Percentiles rank a stretch among this genome's conserved stretches.
Evolutionary conservation across 768 basidiomycete genomes (phyloP).

Genomic region (Tricholoma bakamatsutake): DNA sequence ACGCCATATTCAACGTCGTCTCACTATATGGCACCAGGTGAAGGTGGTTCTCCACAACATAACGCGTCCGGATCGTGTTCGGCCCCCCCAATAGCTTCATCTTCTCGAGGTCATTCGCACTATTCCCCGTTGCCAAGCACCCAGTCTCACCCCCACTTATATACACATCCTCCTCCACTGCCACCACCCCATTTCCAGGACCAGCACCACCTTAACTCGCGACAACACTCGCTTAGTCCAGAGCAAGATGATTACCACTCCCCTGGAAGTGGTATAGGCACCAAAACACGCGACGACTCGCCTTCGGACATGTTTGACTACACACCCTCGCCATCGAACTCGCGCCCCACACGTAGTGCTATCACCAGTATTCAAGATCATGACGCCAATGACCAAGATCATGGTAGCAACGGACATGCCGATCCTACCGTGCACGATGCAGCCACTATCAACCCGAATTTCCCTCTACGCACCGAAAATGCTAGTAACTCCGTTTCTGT

Average conservation of each 20-base stretch:
- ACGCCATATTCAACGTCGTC: constrained; percentile 2
- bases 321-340: background rate
- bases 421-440: background rate
- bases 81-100: constrained; percentile 8
- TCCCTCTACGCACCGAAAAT: background rate
- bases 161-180: constrained; percentile 10
- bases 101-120: constrained; percentile 2
- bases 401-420: constrained; percentile 1
- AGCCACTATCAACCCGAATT: background rate
- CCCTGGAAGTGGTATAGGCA: background rate
- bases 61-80: constrained; percentile 22
- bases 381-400: background rate
- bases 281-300: background rate
- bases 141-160: constrained; percentile 14
- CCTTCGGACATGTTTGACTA: background rate
- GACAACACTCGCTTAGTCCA: background rate
- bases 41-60: constrained; percentile 17
- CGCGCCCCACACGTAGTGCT: background rate
- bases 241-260: background rate
- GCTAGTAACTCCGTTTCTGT: background rate
- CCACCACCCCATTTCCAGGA: constrained; percentile 9
- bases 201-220: background rate
- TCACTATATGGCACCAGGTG: constrained; percentile 5
- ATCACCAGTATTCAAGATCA: background rate
- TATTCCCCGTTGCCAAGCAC: constrained; percentile 11